phyloP scores from a whole-genome alignment of 2,329 filamentous ascomycete species.

The Podosphaera aphanis region DNA sequence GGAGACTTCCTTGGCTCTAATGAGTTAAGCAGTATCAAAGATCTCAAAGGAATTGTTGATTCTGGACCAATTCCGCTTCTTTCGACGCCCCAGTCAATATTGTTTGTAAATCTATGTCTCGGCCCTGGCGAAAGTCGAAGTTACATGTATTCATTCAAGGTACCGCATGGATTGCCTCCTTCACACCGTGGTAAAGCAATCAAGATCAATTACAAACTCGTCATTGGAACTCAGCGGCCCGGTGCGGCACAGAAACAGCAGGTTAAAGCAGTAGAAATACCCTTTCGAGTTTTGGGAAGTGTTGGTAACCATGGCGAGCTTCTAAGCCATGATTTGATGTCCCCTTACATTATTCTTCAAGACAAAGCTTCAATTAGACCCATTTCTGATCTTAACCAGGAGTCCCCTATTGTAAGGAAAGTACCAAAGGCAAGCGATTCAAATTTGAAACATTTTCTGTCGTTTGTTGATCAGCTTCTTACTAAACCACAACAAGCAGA shows the following conservation, averaged over 20 bases:
- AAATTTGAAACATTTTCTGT: slow-evolving; percentile 41
- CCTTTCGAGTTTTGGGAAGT: slow-evolving; percentile 79
- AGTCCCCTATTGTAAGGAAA: slow-evolving; percentile 9
- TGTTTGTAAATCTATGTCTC: slow-evolving; percentile 82
- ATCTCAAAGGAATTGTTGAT: slow-evolving; percentile 75
- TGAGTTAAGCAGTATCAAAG: slow-evolving; percentile 79
- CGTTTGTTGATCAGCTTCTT: slow-evolving; percentile 56
- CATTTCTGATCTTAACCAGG: slow-evolving; percentile 8
- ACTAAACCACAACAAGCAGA: slow-evolving; percentile 32
- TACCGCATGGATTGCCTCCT: slow-evolving; percentile 77
- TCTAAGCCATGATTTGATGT: slow-evolving; percentile 82
- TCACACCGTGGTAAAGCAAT: slow-evolving; percentile 79
- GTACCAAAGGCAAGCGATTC: slow-evolving; percentile 15
- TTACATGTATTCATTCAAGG: slow-evolving; percentile 65
- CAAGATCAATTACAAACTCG: slow-evolving; percentile 76
- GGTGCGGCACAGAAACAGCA: slow-evolving; percentile 58
- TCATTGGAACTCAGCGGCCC: slow-evolving; percentile 75
- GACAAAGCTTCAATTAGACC: slow-evolving; percentile 38
- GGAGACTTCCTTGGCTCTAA: slow-evolving; percentile 67
- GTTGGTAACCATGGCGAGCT: slow-evolving; percentile 77
- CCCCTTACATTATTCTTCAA: slow-evolving; percentile 68
- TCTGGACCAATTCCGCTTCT: slow-evolving; percentile 73
- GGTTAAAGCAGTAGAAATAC: slow-evolving; percentile 74
- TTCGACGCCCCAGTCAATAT: slow-evolving; percentile 83
- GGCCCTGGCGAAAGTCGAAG: slow-evolving; percentile 70